These are phyloP conservation scores for Naumovozyma baii DNA, from an alignment of 805 yeast genomes.

Conservation along the genomic window DNA sequence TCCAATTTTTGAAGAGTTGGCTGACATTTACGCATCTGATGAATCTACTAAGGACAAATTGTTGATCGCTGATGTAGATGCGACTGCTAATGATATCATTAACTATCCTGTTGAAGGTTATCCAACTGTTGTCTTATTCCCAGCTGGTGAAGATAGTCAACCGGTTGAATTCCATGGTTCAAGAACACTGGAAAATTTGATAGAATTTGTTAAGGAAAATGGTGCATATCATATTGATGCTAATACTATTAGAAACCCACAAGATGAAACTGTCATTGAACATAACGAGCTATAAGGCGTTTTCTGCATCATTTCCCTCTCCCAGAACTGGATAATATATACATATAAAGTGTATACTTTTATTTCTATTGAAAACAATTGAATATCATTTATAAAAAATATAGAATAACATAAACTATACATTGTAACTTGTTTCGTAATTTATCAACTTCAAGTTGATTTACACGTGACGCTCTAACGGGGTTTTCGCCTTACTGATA, in stretches of 20 bases:
- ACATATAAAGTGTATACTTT: no score
- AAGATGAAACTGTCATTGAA: background rate
- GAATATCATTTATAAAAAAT: no score
- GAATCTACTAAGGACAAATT: constrained; percentile 44
- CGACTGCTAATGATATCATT: constrained; percentile 74
- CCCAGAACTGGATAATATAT: no score
- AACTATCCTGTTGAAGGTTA: constrained; percentile 75
- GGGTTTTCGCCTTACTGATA: no score
- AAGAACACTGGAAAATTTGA: constrained; percentile 65
- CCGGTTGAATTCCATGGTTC: constrained; percentile 59
- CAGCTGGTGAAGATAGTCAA: constrained; percentile 66
- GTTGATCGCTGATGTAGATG: constrained; percentile 78
- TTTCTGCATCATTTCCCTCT: no score
- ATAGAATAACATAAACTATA: no score
- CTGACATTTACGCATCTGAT: constrained; percentile 50
- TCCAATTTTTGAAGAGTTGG: constrained; percentile 82
- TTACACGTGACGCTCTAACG: no score
- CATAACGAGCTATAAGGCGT: constrained; percentile 1
- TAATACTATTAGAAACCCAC: background rate
- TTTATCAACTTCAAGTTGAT: no score
- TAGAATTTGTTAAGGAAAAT: constrained; percentile 58
- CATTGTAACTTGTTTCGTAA: no score
- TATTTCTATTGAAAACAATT: no score
- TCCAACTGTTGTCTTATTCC: constrained; percentile 87
- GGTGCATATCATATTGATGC: constrained; percentile 61